phyloP scores from a whole-genome alignment of 208 protist genomes.

The Wallacemonas sp. region DNA sequence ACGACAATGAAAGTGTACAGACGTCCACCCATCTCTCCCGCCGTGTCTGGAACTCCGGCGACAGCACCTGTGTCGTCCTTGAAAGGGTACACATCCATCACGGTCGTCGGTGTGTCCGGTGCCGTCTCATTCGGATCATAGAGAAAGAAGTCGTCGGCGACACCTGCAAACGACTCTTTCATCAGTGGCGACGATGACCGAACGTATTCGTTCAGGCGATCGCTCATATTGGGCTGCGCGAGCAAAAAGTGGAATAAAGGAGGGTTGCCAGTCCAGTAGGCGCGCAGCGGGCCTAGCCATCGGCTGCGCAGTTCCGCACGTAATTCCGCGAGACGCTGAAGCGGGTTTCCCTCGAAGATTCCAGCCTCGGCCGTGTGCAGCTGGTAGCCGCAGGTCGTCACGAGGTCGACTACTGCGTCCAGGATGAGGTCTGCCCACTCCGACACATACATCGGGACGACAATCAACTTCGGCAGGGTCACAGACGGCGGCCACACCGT shows the following conservation, averaged over 20 bases:
- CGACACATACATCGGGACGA: constrained; percentile 31
- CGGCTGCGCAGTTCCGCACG: neutral
- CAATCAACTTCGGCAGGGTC: no score
- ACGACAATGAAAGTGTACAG: constrained; percentile 5
- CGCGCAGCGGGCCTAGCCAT: neutral
- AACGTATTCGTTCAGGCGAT: neutral
- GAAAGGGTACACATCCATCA: constrained; percentile 7
- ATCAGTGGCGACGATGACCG: neutral
- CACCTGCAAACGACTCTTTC: neutral
- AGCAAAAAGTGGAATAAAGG: neutral
- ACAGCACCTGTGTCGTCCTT: neutral
- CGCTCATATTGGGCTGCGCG: neutral
- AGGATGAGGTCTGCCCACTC: constrained; percentile 21
- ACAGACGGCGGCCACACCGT: no score
- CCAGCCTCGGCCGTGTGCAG: neutral
- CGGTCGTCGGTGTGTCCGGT: neutral
- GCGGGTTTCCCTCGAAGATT: neutral
- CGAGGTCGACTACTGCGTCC: constrained; percentile 11
- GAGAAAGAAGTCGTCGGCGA: neutral
- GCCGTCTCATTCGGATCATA: neutral
- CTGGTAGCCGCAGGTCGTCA: constrained; percentile 7
- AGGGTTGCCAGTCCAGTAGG: constrained; percentile 1
- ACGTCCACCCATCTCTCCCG: neutral
- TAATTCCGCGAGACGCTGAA: neutral
- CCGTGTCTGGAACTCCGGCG: neutral